phyloP scores from a whole-genome alignment of 2,329 filamentous ascomycete genomes.

The Cadophora gregata region DNA sequence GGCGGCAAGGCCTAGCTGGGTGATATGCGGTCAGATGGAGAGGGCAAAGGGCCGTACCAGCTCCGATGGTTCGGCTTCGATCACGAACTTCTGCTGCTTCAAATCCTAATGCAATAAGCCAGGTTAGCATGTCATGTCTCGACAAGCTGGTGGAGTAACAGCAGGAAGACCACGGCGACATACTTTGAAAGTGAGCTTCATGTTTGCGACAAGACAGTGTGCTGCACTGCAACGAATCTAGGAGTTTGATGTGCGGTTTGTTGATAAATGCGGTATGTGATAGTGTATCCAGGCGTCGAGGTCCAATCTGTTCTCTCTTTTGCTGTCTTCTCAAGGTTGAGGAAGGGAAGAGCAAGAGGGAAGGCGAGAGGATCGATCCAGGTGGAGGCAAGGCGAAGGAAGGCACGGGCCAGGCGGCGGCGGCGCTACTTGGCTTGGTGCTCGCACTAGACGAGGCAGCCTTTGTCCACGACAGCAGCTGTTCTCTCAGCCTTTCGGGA shows the following conservation, averaged over 20 bases:
- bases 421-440: background rate
- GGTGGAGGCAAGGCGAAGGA: constrained; percentile 14
- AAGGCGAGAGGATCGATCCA: background rate
- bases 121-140: constrained; percentile 38
- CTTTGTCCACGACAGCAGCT: constrained; percentile 9
- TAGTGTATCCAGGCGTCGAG: background rate
- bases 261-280: background rate
- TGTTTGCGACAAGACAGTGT: constrained; percentile 49
- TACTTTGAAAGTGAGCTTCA: constrained; percentile 78
- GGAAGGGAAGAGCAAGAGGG: background rate
- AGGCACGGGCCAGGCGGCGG: constrained; percentile 12
- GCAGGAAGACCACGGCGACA: constrained; percentile 29
- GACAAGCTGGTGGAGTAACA: constrained; percentile 33
- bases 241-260: background rate
- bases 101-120: constrained; percentile 71
- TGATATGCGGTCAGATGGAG: background rate
- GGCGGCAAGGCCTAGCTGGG: background rate
- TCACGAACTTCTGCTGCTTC: constrained; percentile 97
- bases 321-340: background rate
- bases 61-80: constrained; percentile 92
- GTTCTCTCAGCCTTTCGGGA: background rate
- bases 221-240: constrained; percentile 15
- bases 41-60: constrained; percentile 65
- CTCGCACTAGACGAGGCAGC: constrained; percentile 11
- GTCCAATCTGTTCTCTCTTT: background rate